Conservation (phyloP, 1,139 yeast species). For the Nakaseomyces uthaithaninus region DNA sequence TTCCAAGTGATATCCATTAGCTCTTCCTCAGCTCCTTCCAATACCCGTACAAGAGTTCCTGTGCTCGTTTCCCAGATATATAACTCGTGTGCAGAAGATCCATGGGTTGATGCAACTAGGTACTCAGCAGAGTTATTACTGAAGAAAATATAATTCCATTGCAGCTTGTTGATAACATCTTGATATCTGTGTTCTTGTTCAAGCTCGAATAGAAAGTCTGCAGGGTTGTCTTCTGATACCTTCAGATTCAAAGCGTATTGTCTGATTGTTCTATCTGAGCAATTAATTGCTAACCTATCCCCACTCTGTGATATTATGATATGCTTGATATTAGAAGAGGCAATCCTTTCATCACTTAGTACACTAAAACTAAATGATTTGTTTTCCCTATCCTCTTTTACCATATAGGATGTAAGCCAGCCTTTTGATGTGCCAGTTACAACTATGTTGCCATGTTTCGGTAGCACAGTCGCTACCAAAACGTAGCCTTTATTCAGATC, state of each 20-base stretch:
- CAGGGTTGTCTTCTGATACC: conserved; percentile 12
- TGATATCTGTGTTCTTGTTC: conserved; percentile 78
- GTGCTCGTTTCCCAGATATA: conserved; percentile 89
- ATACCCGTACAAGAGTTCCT: conserved; percentile 80
- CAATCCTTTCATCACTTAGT: conserved; percentile 29
- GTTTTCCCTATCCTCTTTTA: conserved; percentile 35
- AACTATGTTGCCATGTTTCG: conserved; percentile 39
- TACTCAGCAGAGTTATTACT: conserved; percentile 75
- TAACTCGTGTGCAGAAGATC: conserved; percentile 77
- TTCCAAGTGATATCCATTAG: conserved; percentile 84
- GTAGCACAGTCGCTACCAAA: conserved; percentile 29
- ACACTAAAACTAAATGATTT: conserved; percentile 23
- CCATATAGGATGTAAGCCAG: conserved; percentile 48
- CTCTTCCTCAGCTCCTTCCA: conserved; percentile 88
- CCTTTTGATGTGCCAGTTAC: conserved; percentile 80
- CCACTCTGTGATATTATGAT: conserved; percentile 61
- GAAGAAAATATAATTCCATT: conserved; percentile 79
- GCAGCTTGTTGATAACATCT: conserved; percentile 80
- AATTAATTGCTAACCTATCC: conserved; percentile 62
- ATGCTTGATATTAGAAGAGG: conserved; percentile 66
- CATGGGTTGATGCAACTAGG: conserved; percentile 79
- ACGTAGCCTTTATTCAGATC: conserved; percentile 27
- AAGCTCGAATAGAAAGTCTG: conserved; percentile 38
- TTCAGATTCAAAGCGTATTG: conserved; percentile 45
- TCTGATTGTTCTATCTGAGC: conserved; percentile 76